Percentiles rank a stretch among this genome's conserved stretches.
Conservation (phyloP, 495 filamentous ascomycete species). For the Sordaria brevicollis region DNA sequence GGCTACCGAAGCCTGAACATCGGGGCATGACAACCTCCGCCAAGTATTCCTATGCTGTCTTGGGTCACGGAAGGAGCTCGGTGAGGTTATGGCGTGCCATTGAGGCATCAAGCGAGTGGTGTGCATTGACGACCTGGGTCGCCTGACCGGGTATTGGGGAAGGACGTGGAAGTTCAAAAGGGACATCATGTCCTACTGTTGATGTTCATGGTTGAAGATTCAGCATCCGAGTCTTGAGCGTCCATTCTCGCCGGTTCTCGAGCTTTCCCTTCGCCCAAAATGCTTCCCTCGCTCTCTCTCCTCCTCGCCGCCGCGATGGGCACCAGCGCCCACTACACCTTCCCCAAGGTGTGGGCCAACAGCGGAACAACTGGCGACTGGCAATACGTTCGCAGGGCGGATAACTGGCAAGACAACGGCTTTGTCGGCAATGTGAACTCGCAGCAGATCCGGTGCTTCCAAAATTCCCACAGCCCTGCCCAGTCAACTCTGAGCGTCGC, state of each 20-base stretch:
- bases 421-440: slow-evolving; percentile 33
- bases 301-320: slow-evolving; percentile 10
- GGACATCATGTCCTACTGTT: neutral
- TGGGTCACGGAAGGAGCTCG: neutral
- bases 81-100: neutral
- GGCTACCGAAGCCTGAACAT: neutral
- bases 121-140: neutral
- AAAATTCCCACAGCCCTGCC: slow-evolving; percentile 19
- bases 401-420: slow-evolving; percentile 32
- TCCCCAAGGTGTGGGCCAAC: slow-evolving; percentile 10
- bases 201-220: neutral
- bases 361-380: slow-evolving; percentile 18
- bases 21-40: neutral
- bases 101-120: neutral
- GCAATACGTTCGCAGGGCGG: slow-evolving; percentile 28
- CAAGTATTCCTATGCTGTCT: neutral
- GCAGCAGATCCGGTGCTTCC: slow-evolving; percentile 40
- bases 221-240: neutral
- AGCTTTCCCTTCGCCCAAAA: neutral
- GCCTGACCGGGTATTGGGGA: neutral
- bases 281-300: slow-evolving; percentile 11
- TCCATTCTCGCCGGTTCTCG: neutral
- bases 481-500: slow-evolving; percentile 23
- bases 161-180: neutral
- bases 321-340: slow-evolving; percentile 21